These are phyloP conservation scores for Albugo candida DNA, from an alignment of 352 stramenopile species.

Conservation along the genomic window DNA sequence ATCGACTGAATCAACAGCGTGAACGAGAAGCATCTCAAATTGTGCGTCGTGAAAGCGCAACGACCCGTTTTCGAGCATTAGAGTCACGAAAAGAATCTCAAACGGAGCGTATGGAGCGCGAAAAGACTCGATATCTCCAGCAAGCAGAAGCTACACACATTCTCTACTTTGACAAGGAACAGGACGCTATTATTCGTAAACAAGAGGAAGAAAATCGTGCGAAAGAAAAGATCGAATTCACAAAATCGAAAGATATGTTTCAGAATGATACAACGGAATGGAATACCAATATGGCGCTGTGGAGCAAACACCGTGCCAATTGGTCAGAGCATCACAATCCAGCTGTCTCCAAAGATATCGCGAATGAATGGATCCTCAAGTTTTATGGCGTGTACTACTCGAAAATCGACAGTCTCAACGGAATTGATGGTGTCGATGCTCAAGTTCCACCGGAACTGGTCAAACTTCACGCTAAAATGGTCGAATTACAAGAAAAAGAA, in stretches of 20 bases:
- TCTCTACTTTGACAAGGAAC: conserved; percentile 68
- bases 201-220: conserved; percentile 62
- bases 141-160: conserved; percentile 57
- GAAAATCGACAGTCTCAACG: conserved; percentile 1
- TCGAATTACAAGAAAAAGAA: conserved; percentile 76
- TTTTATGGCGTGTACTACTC: conserved; percentile 73
- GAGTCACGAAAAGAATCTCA: conserved; percentile 61
- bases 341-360: conserved; percentile 72
- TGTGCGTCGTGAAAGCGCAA: conserved; percentile 48
- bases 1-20: conserved; percentile 37
- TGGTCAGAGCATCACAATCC: conserved; percentile 77
- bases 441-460: conserved; percentile 52
- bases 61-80: conserved; percentile 56
- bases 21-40: conserved; percentile 52
- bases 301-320: conserved; percentile 71
- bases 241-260: conserved; percentile 76
- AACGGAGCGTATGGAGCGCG: conserved; percentile 56
- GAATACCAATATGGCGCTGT: conserved; percentile 78
- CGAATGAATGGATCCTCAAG: conserved; percentile 73
- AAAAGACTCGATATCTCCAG: conserved; percentile 65
- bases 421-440: background rate
- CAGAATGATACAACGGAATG: conserved; percentile 74
- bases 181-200: conserved; percentile 42
- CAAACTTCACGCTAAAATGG: conserved; percentile 45
- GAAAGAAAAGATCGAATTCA: conserved; percentile 80